A percentile compares a stretch with the other conserved stretches of the same genome.
Evolutionary conservation across 352 stramenopile genomes (phyloP).

Genomic region (Phytophthora pistaciae): DNA sequence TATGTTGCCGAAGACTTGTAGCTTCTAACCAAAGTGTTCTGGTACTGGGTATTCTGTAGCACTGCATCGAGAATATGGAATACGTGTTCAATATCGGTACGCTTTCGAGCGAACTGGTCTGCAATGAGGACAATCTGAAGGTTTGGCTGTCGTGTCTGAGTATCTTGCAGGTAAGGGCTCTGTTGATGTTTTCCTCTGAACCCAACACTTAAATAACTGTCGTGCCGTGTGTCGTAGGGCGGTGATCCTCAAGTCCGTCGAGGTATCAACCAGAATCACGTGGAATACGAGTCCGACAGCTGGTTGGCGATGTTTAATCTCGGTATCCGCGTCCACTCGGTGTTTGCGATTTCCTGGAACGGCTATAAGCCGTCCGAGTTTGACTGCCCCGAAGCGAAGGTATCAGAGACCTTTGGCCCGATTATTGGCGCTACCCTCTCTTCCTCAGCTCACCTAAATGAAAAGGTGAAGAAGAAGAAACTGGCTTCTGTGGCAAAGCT

Average conservation of each 20-base stretch:
- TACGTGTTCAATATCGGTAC: conserved; percentile 87
- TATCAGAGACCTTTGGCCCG: conserved; percentile 59
- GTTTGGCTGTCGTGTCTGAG: conserved; percentile 79
- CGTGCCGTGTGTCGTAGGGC: conserved; percentile 49
- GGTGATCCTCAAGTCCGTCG: conserved; percentile 78
- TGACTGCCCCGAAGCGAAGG: conserved; percentile 25
- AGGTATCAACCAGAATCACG: conserved; percentile 77
- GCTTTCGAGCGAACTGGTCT: conserved; percentile 83
- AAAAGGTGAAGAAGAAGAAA: conserved; percentile 61
- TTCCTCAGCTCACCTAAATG: conserved; percentile 60
- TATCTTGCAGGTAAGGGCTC: conserved; percentile 61
- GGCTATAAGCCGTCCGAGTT: conserved; percentile 61
- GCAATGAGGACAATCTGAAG: conserved; percentile 68
- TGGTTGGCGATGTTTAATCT: conserved; percentile 92
- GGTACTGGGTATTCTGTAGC: conserved; percentile 41
- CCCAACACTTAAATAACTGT: conserved; percentile 9
- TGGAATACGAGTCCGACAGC: conserved; percentile 91
- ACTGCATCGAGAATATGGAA: conserved; percentile 89
- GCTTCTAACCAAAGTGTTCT: not conserved
- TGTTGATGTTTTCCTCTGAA: not conserved
- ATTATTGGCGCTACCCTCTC: conserved; percentile 54
- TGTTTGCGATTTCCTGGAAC: conserved; percentile 85
- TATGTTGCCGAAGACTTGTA: not conserved
- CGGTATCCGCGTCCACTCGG: conserved; percentile 86
- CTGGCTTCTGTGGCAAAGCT: conserved; percentile 49